Conservation (phyloP, 169 alveolate genomes). For the Babesia gibsoni region DNA sequence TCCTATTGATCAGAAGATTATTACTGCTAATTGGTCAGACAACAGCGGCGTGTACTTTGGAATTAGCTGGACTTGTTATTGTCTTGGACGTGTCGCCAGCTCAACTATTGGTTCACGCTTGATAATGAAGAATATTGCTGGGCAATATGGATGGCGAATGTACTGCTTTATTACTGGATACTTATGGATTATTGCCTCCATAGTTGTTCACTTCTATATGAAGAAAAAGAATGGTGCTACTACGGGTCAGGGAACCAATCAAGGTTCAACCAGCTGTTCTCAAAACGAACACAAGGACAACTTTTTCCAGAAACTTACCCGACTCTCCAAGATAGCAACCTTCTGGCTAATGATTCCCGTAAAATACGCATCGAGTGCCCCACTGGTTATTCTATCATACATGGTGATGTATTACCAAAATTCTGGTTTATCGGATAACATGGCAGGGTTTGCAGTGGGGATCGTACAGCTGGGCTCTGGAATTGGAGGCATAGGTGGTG, state of each 20-base stretch:
- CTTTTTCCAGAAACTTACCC: no score
- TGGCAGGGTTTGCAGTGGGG: constrained; percentile 83
- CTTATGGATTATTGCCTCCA: constrained; percentile 5
- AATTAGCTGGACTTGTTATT: constrained; percentile 5
- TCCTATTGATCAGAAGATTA: constrained; percentile 28
- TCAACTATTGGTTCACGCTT: constrained; percentile 3
- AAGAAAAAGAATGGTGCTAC: no score
- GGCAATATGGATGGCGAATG: constrained; percentile 46
- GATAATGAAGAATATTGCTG: not conserved
- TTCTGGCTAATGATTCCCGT: constrained; percentile 34
- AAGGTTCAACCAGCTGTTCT: no score
- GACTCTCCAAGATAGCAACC: constrained; percentile 22
- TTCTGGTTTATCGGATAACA: constrained; percentile 80
- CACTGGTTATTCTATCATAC: constrained; percentile 85
- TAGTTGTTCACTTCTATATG: not conserved
- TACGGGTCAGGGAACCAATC: not conserved
- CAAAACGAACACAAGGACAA: no score
- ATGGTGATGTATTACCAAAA: constrained; percentile 86
- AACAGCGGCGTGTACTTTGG: constrained; percentile 7
- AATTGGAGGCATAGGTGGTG: constrained; percentile 88
- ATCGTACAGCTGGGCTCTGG: constrained; percentile 81
- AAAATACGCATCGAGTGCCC: constrained; percentile 80
- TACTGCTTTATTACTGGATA: constrained; percentile 18
- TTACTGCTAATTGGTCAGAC: not conserved
- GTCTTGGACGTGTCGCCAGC: constrained; percentile 34